Evolutionary conservation across 2,329 filamentous ascomycete species (phyloP), one percentile per base, ranked within the genome.

Genomic region (Arthroderma sp.): DNA sequence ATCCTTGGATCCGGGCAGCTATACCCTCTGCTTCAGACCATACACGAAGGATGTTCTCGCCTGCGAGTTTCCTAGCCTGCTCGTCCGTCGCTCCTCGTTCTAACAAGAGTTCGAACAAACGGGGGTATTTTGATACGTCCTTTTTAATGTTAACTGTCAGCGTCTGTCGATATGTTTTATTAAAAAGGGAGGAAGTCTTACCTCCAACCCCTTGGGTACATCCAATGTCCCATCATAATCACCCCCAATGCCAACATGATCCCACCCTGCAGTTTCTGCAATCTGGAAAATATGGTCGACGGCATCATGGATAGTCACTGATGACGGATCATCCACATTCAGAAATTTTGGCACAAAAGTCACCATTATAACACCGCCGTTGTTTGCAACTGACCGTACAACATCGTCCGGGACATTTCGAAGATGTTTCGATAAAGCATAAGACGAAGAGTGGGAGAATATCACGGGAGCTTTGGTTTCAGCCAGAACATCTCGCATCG

Each of bases 401-500:
- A 69, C 58, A 41, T 65, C 63, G 41, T 69, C 66, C 1, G 66
- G 65, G 0, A 66, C 66, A 38, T 69, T 66, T 3, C 67, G 59
- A 4, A 58, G 52, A 48, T 66, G 60, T 6, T 53, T 50, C 38
- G 48, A 53, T 2, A 59, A 34, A 3, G 48, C 50, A 29, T 56
- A 55, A 3, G 48, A 51, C 6, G 48, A 50, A 2, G 50, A 53
- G 40, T 56, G 55, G 4, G 47, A 52, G 40, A 55, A 56, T 33
- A 57, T 56, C 36, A 57, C 51, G 6, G 56, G 56, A 22, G 53
- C 48, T 39, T 48, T 40, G 10, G 55, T 49, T n/a, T 55, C 44
- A 6, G 41, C 40, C 10, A 58, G 43, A 3, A 52, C 50, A 37
- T 56, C 50, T 15, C 50, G 47, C 56, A 57, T 58, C 4, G 49